Percentiles rank a stretch among this genome's conserved stretches.
phyloP scores from a whole-genome alignment of 345 rosid species.

The Adansonia digitata region DNA sequence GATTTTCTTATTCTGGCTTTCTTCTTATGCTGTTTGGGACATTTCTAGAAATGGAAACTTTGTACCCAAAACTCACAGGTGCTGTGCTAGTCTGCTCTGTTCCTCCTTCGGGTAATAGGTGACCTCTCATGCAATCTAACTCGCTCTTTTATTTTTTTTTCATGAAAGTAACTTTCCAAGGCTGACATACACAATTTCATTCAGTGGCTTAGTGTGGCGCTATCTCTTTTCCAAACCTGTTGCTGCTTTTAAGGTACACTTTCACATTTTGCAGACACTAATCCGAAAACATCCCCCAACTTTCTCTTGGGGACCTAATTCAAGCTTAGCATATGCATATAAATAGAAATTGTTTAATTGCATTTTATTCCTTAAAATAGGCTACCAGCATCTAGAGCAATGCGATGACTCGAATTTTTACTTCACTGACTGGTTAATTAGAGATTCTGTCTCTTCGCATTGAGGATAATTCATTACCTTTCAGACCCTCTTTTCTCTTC shows the following conservation, averaged over 20 bases:
- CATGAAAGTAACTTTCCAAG: constrained; percentile 5
- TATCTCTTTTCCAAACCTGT: constrained; percentile 83
- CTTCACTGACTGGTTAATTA: neutral
- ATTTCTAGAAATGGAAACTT: constrained; percentile 31
- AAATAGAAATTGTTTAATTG: neutral
- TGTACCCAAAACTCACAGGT: constrained; percentile 59
- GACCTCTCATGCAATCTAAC: constrained; percentile 19
- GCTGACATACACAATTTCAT: constrained; percentile 15
- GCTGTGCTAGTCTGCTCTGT: constrained; percentile 80
- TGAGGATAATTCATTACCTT: neutral
- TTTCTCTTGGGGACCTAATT: neutral
- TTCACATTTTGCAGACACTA: neutral
- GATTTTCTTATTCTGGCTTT: neutral
- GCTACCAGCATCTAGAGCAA: neutral
- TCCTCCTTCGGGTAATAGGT: constrained; percentile 96
- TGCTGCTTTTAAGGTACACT: constrained; percentile 75
- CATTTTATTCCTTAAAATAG: neutral
- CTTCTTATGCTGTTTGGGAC: constrained; percentile 15
- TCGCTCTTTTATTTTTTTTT: constrained; percentile 1
- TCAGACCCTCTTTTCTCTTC: neutral
- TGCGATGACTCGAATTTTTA: neutral
- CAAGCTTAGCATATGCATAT: neutral
- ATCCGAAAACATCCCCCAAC: neutral
- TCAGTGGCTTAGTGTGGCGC: constrained; percentile 81
- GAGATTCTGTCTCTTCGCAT: neutral